Evolutionary conservation across 2,329 filamentous ascomycete species (phyloP).

Genomic region (Microdochium nivale): DNA sequence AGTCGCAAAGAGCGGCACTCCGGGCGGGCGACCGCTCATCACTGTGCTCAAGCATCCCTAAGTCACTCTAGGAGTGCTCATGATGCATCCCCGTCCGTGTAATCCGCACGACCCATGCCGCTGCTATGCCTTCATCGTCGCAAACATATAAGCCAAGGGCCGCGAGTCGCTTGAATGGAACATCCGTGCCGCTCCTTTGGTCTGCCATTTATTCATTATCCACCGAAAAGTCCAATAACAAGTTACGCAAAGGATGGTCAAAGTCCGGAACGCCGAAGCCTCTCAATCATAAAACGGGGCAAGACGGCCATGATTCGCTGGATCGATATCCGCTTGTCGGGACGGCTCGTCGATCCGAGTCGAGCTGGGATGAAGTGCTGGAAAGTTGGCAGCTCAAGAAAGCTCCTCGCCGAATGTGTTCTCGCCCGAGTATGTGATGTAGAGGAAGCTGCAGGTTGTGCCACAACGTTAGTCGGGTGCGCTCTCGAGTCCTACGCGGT

Average conservation of each 20-base stretch:
- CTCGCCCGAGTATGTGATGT: conserved; percentile 99
- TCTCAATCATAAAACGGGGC: neutral
- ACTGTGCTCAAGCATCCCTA: too few species aligned
- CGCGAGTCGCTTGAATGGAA: too few species aligned
- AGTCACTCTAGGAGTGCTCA: too few species aligned
- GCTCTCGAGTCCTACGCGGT: conserved; percentile 3
- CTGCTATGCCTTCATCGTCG: too few species aligned
- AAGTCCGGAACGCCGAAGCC: neutral
- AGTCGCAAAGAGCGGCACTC: too few species aligned
- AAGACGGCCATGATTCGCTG: neutral
- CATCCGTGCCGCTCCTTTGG: too few species aligned
- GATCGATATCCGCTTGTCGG: neutral
- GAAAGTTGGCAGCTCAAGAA: neutral
- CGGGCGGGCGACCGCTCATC: too few species aligned
- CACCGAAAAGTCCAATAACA: neutral
- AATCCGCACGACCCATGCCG: too few species aligned
- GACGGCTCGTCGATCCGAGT: neutral
- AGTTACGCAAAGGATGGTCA: neutral
- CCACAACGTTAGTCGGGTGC: conserved; percentile 4
- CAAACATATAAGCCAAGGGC: too few species aligned
- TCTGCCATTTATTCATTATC: neutral
- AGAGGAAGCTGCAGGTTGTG: conserved; percentile 64
- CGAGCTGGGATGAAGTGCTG: neutral
- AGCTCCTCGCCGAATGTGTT: conserved; percentile 76
- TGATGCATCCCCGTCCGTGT: too few species aligned